Evolutionary conservation across 768 basidiomycete genomes (phyloP).

Genomic region (Amanita phalloides): DNA sequence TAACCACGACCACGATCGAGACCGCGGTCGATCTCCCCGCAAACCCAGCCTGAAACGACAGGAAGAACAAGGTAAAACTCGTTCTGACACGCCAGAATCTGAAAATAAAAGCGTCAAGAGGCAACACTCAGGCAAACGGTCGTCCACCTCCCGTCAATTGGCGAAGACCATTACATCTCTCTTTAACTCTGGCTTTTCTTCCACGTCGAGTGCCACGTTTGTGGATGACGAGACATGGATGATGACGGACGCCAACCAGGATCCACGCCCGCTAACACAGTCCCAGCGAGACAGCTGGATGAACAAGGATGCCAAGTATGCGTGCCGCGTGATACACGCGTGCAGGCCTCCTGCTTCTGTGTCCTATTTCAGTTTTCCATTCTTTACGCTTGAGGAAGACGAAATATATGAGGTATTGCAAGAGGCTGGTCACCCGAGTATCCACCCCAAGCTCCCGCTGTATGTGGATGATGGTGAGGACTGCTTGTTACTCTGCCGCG

Average conservation of each 20-base stretch:
- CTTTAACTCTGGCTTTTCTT: slow-evolving; percentile 2
- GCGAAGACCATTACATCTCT: slow-evolving; percentile 6
- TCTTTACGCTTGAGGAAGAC: slow-evolving; percentile 58
- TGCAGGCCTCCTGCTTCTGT: slow-evolving; percentile 55
- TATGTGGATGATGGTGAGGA: slow-evolving; percentile 73
- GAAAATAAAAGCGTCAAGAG: neutral
- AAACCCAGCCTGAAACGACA: slow-evolving; percentile 19
- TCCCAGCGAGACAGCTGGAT: slow-evolving; percentile 32
- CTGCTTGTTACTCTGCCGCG: slow-evolving; percentile 65
- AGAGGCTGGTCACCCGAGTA: slow-evolving; percentile 72
- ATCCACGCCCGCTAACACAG: slow-evolving; percentile 14
- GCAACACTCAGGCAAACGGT: slow-evolving; percentile 6
- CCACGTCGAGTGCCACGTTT: neutral
- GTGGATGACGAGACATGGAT: slow-evolving; percentile 3
- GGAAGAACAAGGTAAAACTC: slow-evolving; percentile 6
- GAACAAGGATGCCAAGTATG: slow-evolving; percentile 43
- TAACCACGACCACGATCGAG: slow-evolving; percentile 8
- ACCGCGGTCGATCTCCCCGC: slow-evolving; percentile 16
- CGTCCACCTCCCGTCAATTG: slow-evolving; percentile 5
- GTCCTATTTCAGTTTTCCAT: slow-evolving; percentile 64
- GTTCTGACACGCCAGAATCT: neutral
- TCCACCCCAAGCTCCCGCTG: slow-evolving; percentile 62
- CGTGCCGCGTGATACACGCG: slow-evolving; percentile 57
- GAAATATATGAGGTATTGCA: slow-evolving; percentile 59
- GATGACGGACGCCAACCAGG: slow-evolving; percentile 11